Percentiles rank a stretch among this genome's conserved stretches.
These are phyloP conservation scores for Leptographium flavum DNA, from an alignment of 2,329 filamentous ascomycete genomes.

Conservation along the genomic window DNA sequence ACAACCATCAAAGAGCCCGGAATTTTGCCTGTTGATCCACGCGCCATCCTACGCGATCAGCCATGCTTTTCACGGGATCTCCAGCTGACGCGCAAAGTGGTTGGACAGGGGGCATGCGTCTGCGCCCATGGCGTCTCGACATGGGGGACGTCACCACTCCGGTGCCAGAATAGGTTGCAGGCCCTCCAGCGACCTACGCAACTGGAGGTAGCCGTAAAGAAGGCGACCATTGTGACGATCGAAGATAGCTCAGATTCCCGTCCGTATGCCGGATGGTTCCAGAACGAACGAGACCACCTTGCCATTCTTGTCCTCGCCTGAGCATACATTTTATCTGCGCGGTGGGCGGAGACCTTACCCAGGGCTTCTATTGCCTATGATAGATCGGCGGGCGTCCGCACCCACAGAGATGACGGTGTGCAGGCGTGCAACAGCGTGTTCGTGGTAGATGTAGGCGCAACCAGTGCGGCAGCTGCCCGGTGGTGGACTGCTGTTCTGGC, in stretches of 20 bases:
- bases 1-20: neutral
- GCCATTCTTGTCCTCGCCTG: slow-evolving; percentile 5
- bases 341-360: slow-evolving; percentile 4
- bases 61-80: slow-evolving; percentile 4
- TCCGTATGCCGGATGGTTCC: slow-evolving; percentile 1
- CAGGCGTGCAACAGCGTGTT: neutral
- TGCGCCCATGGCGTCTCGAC: slow-evolving; percentile 1
- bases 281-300: neutral
- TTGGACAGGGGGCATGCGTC: slow-evolving; percentile 2
- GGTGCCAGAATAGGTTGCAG: neutral
- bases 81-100: neutral
- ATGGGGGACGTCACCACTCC: neutral
- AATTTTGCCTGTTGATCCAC: slow-evolving; percentile 8
- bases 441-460: slow-evolving; percentile 6
- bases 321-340: slow-evolving; percentile 6
- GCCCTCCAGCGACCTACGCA: slow-evolving; percentile 3
- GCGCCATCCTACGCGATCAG: neutral
- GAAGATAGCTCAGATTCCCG: neutral
- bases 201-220: slow-evolving; percentile 4
- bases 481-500: slow-evolving; percentile 8
- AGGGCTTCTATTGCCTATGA: neutral
- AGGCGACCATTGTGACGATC: neutral
- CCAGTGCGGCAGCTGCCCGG: slow-evolving; percentile 2
- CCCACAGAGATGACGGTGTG: neutral
- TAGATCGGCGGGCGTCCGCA: no score